A percentile compares a stretch with the other conserved stretches of the same genome.
phyloP scores from a whole-genome alignment of 768 basidiomycete species.

The Leccinellum luteum region DNA sequence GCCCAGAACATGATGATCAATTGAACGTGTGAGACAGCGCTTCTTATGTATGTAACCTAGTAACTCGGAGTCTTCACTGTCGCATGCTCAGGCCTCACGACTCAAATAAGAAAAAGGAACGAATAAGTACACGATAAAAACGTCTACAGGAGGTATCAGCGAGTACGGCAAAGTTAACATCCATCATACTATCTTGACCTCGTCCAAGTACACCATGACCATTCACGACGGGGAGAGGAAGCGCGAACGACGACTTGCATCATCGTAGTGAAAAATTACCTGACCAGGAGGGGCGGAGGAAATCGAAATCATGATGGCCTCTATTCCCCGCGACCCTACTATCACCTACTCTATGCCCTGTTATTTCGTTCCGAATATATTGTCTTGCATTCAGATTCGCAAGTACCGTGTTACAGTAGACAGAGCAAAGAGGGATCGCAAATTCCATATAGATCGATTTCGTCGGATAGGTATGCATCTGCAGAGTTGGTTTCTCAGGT shows the following conservation, averaged over 20 bases:
- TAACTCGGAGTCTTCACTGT: too few relatives aligned
- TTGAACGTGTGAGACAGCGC: too few relatives aligned
- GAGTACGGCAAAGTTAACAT: neutral
- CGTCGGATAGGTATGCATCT: neutral
- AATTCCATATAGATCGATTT: neutral
- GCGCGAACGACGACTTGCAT: neutral
- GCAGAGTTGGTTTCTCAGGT: neutral
- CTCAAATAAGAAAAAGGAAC: too few relatives aligned
- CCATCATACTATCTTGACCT: neutral
- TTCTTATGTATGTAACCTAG: too few relatives aligned
- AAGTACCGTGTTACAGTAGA: slow-evolving; percentile 17
- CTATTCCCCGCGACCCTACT: neutral
- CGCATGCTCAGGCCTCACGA: too few relatives aligned
- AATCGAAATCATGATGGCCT: neutral
- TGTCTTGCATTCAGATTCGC: slow-evolving; percentile 13
- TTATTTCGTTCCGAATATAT: slow-evolving; percentile 2
- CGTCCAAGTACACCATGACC: neutral
- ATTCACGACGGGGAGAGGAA: neutral
- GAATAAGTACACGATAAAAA: too few relatives aligned
- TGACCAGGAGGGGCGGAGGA: neutral
- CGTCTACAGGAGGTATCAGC: neutral
- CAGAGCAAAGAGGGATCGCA: slow-evolving; percentile 3
- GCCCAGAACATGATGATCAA: too few relatives aligned
- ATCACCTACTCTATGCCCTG: neutral
- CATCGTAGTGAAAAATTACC: neutral